Evolutionary conservation across 1,139 yeast species (phyloP), one percentile per base, ranked within the genome.

Genomic region (Protomyces inundatus): DNA sequence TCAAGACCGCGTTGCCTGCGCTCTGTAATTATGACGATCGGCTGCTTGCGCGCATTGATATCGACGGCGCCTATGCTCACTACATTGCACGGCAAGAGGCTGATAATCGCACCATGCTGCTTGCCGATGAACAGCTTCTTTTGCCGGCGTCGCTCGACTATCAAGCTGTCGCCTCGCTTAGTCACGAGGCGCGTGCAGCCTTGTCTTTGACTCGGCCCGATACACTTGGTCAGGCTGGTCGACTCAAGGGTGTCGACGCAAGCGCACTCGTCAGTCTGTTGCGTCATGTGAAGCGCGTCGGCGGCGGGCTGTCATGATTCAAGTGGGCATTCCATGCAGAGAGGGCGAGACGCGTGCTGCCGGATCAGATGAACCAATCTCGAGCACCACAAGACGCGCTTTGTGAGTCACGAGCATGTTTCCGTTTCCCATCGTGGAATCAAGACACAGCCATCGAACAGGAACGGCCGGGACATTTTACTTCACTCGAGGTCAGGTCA

Each of bases 181-280:
- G 96, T 0, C 80, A 82, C 50, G 98, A 93, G 72, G 95, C 86
- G 33, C 83, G 89, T 64, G 79, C 79, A 42, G 76, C 88, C 23
- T 79, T 93, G 66, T 88, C 89, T 70, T 80, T 82, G 6, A 83
- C 90, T 9, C 87, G 89, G 68, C 98, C 98, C 0, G 84, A 83
- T 64, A 93, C 97, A 0, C 83, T 93, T 58, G 98, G 98, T 0
- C 98, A 93, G 73, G 98, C 98, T 0, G 81, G 97, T 71, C 80
- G 98, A 69, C 87, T 91, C 16, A 96, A 93, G 71, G 98, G 98
- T 0, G 86, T 93, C 0, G 93, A 98, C 0, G 97, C 98, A 1
- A 75, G 79, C 1, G 80, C 80, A 1, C 74, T 78, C 56, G 71
- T 77, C 42, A 50, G 35, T 53, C 48, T 61, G 12, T 32, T 61